Conservation (phyloP, 2,329 filamentous ascomycete species). For the Trichoderma asperellum region DNA sequence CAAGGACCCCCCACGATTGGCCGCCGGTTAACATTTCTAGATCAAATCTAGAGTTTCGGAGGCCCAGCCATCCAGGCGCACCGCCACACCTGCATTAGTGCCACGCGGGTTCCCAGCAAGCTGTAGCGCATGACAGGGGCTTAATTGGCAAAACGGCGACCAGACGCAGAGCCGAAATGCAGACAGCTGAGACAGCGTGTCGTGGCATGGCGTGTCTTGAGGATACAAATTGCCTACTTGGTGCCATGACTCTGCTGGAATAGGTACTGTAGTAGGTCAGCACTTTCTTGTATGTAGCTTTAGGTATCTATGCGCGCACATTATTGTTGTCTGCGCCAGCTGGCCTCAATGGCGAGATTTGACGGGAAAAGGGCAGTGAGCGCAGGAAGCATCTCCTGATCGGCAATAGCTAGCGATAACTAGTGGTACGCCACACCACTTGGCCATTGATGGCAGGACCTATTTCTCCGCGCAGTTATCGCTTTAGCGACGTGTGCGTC, state of each 20-base stretch:
- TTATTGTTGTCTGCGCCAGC: not conserved
- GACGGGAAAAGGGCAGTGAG: not conserved
- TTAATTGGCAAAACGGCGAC: slow-evolving; percentile 13
- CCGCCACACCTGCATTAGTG: slow-evolving; percentile 47
- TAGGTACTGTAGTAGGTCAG: not conserved
- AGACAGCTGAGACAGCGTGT: not conserved
- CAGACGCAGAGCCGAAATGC: not conserved
- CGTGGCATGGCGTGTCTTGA: not conserved
- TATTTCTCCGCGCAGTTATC: not conserved
- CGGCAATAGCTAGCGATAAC: not conserved
- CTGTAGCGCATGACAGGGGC: slow-evolving; percentile 18
- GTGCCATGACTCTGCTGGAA: not conserved
- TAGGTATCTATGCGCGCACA: not conserved
- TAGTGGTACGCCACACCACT: not conserved
- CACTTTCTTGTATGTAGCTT: not conserved
- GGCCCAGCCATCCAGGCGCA: slow-evolving; percentile 33
- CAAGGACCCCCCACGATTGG: slow-evolving; percentile 23
- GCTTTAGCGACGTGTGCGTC: not conserved
- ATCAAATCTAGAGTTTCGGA: slow-evolving; percentile 26
- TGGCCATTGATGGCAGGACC: not conserved
- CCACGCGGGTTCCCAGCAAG: slow-evolving; percentile 28
- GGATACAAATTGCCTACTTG: not conserved
- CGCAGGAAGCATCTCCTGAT: not conserved
- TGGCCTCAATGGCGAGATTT: not conserved
- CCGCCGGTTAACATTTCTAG: slow-evolving; percentile 26